These are phyloP conservation scores for Trichoderma endophyticum DNA, from an alignment of 2,329 filamentous ascomycete species.

Conservation along the genomic window DNA sequence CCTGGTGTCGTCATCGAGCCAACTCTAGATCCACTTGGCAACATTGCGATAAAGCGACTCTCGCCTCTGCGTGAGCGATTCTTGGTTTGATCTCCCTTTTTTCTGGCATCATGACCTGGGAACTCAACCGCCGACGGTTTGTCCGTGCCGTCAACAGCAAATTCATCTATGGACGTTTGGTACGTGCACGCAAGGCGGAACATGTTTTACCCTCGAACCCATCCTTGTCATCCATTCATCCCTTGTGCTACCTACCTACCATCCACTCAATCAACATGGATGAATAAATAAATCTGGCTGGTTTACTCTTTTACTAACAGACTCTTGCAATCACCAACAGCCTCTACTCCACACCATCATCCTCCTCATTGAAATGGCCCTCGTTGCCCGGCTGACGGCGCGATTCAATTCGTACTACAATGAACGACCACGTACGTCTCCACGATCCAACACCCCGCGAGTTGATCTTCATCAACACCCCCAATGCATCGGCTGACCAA, in stretches of 20 bases:
- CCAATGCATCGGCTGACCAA: background rate
- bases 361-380: slow-evolving; percentile 83
- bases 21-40: slow-evolving; percentile 9
- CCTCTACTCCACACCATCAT: slow-evolving; percentile 82
- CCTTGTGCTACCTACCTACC: slow-evolving; percentile 6
- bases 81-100: background rate
- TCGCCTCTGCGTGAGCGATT: background rate
- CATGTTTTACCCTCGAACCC: background rate
- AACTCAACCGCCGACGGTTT: slow-evolving; percentile 58
- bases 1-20: slow-evolving; percentile 11
- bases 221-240: background rate
- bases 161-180: slow-evolving; percentile 70
- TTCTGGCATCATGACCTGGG: slow-evolving; percentile 50
- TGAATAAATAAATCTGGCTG: slow-evolving; percentile 13
- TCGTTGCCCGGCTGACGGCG: slow-evolving; percentile 75
- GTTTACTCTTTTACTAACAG: slow-evolving; percentile 17
- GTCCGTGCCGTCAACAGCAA: slow-evolving; percentile 60
- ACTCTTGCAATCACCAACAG: slow-evolving; percentile 46
- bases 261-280: background rate
- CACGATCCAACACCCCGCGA: background rate
- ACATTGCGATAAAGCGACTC: background rate
- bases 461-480: background rate
- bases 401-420: slow-evolving; percentile 96
- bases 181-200: slow-evolving; percentile 45
- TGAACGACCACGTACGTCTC: slow-evolving; percentile 69